phyloP scores from a whole-genome alignment of 768 basidiomycete genomes.

The Strobilomyces confusus region DNA sequence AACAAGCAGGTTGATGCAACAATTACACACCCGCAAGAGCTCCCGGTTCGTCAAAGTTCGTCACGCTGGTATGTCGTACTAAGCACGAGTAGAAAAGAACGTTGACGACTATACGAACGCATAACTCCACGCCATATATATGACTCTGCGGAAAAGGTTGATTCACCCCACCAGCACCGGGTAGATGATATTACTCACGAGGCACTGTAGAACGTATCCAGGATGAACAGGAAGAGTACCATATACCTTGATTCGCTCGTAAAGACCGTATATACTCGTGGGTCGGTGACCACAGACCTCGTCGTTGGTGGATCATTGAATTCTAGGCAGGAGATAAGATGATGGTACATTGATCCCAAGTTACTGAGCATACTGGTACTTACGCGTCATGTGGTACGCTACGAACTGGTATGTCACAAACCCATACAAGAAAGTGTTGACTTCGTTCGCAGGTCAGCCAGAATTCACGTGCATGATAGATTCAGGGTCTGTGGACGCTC shows the following conservation, averaged over 20 bases:
- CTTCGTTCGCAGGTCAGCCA: conserved; percentile 1
- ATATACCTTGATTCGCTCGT: conserved; percentile 4
- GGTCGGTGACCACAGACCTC: not conserved
- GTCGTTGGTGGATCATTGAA: conserved; percentile 12
- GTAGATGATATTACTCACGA: conserved; percentile 8
- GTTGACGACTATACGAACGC: not conserved
- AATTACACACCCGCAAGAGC: conserved; percentile 2
- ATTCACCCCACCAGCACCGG: not conserved
- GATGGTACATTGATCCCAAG: not conserved
- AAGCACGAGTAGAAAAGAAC: not conserved
- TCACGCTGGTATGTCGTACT: conserved; percentile 5
- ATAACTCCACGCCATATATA: conserved; percentile 21
- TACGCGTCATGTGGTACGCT: conserved; percentile 30
- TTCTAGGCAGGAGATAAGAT: not conserved
- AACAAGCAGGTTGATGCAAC: not conserved
- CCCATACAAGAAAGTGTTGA: conserved; percentile 15
- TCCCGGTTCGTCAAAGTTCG: conserved; percentile 13
- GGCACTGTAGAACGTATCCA: conserved; percentile 19
- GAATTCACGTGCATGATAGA: not conserved
- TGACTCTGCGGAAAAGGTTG: conserved; percentile 1
- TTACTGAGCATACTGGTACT: not conserved
- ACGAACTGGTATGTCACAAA: conserved; percentile 1
- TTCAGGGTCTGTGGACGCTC: not conserved
- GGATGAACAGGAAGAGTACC: conserved; percentile 16
- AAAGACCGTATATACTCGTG: not conserved